Base-by-base conservation (phyloP, 192 early-diverging fungal species). In the Mortierella alpina region DNA sequence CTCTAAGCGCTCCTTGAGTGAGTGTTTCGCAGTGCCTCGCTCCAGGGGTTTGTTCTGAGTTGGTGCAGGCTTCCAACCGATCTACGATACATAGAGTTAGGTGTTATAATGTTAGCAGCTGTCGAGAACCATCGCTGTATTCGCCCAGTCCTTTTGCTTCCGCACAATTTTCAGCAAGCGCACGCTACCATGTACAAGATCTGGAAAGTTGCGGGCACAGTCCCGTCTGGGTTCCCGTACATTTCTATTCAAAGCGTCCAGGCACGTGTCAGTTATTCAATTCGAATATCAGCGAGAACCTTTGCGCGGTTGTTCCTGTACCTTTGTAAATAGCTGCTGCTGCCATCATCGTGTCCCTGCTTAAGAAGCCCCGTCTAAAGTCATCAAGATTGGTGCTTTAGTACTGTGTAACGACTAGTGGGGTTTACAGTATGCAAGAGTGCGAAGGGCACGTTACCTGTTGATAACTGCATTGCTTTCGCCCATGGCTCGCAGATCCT, bases 141-240 rank as follows among this genome's bases (percentile, higher is more conserved):
- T 31, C 3, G 31, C 31, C 31, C 31, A 2, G 31, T 31, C 31
- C 31, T 31, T 31, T 3, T 31, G 31, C 31, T 31, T 31, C 20
- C 59, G 15, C 62, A 75, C 83, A 83, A 70, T 66, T 18, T 40
- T 53, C 66, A 40, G 49, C 31, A 59, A 61, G 58, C 59, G 66
- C 57, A 66, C 41, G 39, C 14, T 78, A 70, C 75, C 75, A 91
- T 86, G 59, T 89, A 91, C 50, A 92, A 86, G 50, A 95, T 89
- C 72, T 97, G 95, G 82, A 99, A 99, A 12, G 97, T 99, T 8
- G 97, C 97, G 20, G 97, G 96, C 56, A 99, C 87, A 4, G 91
- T 82, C 15, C 96, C 96, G 58, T 98, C 96, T 60, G 88, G 79
- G 71, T 96, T 91, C 17, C 95, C 96, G 55, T 99, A 92, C 60